Evolutionary conservation across 2,329 filamentous ascomycete genomes (phyloP).

Genomic region (Fonsecaea nubica): DNA sequence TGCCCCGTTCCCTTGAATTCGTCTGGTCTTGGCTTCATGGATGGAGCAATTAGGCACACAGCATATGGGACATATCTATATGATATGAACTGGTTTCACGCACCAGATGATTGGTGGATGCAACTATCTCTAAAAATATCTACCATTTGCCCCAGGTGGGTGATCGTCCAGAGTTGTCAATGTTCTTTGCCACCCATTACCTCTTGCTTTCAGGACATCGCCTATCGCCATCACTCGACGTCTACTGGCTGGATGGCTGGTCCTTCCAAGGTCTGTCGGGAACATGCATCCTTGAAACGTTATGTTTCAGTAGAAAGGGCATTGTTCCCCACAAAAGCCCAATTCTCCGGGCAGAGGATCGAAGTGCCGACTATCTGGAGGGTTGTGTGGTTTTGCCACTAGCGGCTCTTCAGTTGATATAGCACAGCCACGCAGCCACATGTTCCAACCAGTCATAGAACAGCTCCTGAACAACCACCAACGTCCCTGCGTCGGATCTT

Average conservation of each 20-base stretch:
- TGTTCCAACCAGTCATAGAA: conserved; percentile 21
- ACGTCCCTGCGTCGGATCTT: conserved; percentile 17
- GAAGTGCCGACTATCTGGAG: not conserved
- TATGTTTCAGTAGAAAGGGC: not conserved
- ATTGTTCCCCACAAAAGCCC: not conserved
- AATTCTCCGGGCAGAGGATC: conserved; percentile 1
- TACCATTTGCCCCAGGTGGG: not conserved
- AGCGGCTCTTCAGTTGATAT: conserved; percentile 14
- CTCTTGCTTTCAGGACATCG: not conserved
- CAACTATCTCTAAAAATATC: conserved; percentile 12
- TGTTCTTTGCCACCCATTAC: not conserved
- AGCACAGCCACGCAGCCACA: conserved; percentile 36
- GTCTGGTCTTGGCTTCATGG: not conserved
- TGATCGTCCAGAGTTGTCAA: not conserved
- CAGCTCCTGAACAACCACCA: not conserved
- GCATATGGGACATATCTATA: not conserved
- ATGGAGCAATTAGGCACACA: not conserved
- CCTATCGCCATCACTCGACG: not conserved
- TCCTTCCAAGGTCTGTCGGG: not conserved
- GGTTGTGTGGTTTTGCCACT: conserved; percentile 22
- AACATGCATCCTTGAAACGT: not conserved
- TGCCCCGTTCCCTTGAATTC: not conserved
- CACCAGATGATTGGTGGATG: not conserved
- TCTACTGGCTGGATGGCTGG: not conserved
- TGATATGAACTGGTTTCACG: not conserved